Base-by-base conservation (phyloP, 2,329 filamentous ascomycete species). In the Lachnellula occidentalis region DNA sequence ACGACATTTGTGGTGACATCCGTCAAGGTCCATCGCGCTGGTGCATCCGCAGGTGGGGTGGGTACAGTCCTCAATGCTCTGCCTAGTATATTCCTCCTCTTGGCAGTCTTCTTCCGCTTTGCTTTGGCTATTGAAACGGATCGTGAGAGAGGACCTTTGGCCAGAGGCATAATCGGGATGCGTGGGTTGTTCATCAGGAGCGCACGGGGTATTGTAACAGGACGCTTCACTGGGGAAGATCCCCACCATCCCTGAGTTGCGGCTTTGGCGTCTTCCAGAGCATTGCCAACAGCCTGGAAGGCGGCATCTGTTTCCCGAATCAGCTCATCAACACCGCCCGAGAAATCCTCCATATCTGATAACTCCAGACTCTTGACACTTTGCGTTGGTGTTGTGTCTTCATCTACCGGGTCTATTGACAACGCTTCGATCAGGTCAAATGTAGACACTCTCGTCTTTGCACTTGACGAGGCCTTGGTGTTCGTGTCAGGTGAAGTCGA, bases 1-100 rank as follows among this genome's bases (percentile, higher is more conserved):
- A 77, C 74, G 61, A 85, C 73, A 58, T 81, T 82, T 50, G 80
- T 78, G 0, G 79, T 73, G 31, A 84, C 66, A 14, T 81, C 80
- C 0, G 76, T 72, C 22, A 85, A 63, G 5, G 75, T 76, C 78
- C 80, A 81, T 68, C 76, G 72, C 43, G 77, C 66, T 21, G 66
- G 67, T 24, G 68, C 57, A 56, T 63, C 68, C 60, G 61, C 54
- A 56, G 62, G 47, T 60, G 54, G 50, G 2, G 48, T 53, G 19
- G 59, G 55, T 24, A 48, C 39, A 27, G 55, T 54, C 55, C 57
- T 48, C 55, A 34, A 34, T 34, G 54, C 17, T 50, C 50, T 43
- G n/a, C 51, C 53, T 5, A 59, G 47, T 7, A 67, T 59, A 63
- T 74, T 76, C 58, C 43, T 45, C 72, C 75, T 57, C 47, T 56